Evolutionary conservation across 1,139 yeast genomes (phyloP).

Genomic region (Candida pseudocylindracea): DNA sequence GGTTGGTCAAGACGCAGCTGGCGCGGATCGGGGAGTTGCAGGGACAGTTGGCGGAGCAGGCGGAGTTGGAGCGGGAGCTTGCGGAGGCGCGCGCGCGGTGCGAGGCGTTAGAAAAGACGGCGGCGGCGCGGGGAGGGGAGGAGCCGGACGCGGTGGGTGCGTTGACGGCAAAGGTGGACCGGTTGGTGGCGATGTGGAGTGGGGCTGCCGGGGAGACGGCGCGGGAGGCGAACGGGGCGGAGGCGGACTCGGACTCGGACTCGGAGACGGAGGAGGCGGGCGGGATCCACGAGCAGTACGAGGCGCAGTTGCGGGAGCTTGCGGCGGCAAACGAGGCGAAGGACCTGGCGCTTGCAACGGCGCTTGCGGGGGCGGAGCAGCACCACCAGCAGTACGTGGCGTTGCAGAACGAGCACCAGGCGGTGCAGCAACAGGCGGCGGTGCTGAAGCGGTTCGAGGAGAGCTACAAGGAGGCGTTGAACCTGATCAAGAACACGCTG

Average conservation of each 20-base stretch:
- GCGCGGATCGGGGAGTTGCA: constrained; percentile 18
- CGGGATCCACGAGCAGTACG: not conserved
- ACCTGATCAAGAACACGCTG: constrained; percentile 52
- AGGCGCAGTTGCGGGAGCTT: too few species aligned
- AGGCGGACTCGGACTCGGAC: not conserved
- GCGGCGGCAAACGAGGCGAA: constrained; percentile 11
- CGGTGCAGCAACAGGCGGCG: constrained; percentile 10
- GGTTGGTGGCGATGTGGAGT: constrained; percentile 15
- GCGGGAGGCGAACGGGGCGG: too few species aligned
- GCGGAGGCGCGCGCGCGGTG: too few species aligned
- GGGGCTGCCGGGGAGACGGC: too few species aligned
- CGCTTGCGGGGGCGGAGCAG: constrained; percentile 18
- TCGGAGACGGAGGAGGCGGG: not conserved
- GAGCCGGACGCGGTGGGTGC: not conserved
- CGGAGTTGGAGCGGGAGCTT: too few species aligned
- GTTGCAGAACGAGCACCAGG: constrained; percentile 11
- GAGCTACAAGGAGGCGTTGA: constrained; percentile 49
- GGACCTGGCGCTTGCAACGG: constrained; percentile 21
- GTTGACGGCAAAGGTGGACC: constrained; percentile 9
- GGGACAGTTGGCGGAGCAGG: constrained; percentile 3
- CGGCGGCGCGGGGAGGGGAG: too few species aligned
- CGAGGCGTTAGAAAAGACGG: too few species aligned
- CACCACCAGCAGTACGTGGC: constrained; percentile 22
- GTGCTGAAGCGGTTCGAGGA: constrained; percentile 20
- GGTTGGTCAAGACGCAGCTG: constrained; percentile 30